Conservation (phyloP, 495 filamentous ascomycete genomes). For the Penicillium lagena region DNA sequence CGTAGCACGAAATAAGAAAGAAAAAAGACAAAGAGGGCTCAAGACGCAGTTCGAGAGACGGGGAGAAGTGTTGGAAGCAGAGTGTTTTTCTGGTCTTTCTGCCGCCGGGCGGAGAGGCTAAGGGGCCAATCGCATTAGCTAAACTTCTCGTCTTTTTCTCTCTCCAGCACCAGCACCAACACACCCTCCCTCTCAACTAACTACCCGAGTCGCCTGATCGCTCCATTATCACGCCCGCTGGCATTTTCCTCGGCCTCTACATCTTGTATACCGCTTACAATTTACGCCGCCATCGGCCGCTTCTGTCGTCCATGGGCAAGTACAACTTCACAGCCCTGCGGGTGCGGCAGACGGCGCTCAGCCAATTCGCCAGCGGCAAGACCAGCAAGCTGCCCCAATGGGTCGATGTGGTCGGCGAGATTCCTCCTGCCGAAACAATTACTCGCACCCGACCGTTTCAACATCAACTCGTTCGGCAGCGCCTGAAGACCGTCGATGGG, state of each 20-base stretch:
- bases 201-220: not conserved
- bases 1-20: slow-evolving; percentile 10
- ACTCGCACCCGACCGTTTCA: slow-evolving; percentile 62
- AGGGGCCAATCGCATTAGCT: too few species aligned
- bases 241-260: not conserved
- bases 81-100: slow-evolving; percentile 28
- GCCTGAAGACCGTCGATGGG: slow-evolving; percentile 34
- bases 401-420: slow-evolving; percentile 63
- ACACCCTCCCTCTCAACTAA: not conserved
- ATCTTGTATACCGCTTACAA: too few species aligned
- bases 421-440: slow-evolving; percentile 75
- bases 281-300: not conserved
- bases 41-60: slow-evolving; percentile 4
- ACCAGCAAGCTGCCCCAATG: slow-evolving; percentile 57
- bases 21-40: slow-evolving; percentile 6
- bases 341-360: slow-evolving; percentile 61
- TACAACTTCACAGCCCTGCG: slow-evolving; percentile 67
- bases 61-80: slow-evolving; percentile 1
- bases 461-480: slow-evolving; percentile 50
- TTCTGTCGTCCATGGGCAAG: slow-evolving; percentile 49
- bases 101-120: slow-evolving; percentile 1
- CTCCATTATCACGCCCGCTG: not conserved
- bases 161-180: slow-evolving; percentile 11
- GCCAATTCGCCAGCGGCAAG: slow-evolving; percentile 46
- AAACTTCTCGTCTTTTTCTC: slow-evolving; percentile 25